Conservation (phyloP, 306 rosid species). For the Hippophae rhamnoides region DNA sequence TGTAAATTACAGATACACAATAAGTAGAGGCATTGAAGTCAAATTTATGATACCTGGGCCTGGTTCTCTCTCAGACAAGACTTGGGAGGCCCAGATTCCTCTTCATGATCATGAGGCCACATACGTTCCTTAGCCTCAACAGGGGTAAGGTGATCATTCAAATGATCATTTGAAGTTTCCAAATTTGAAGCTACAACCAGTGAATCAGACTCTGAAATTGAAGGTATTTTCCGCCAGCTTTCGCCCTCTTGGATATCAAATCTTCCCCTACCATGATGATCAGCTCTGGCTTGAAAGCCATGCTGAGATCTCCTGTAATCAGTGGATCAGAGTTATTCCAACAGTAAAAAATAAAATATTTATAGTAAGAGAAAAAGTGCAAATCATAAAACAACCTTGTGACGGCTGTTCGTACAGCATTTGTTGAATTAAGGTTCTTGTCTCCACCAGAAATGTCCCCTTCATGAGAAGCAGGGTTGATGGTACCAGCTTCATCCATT, state of each 20-base stretch:
- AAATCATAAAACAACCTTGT: constrained; percentile 55
- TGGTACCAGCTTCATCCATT: constrained; percentile 30
- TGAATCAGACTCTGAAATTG: constrained; percentile 31
- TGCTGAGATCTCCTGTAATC: constrained; percentile 50
- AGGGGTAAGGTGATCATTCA: constrained; percentile 40
- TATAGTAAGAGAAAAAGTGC: constrained; percentile 22
- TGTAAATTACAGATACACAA: constrained; percentile 19
- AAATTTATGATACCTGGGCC: constrained; percentile 55
- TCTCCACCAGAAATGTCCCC: constrained; percentile 32
- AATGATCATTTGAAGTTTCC: constrained; percentile 32
- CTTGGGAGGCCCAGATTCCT: constrained; percentile 33
- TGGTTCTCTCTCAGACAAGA: constrained; percentile 39
- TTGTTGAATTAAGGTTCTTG: constrained; percentile 29
- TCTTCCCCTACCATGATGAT: constrained; percentile 47
- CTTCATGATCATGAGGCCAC: constrained; percentile 37
- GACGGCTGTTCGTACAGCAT: constrained; percentile 27
- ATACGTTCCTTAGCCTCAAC: constrained; percentile 32
- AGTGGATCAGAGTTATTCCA: constrained; percentile 25
- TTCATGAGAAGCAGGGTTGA: constrained; percentile 34
- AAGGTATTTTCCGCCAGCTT: constrained; percentile 47
- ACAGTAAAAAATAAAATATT: constrained; percentile 10
- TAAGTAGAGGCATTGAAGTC: constrained; percentile 15
- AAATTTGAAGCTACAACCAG: constrained; percentile 25
- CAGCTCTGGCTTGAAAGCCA: constrained; percentile 52
- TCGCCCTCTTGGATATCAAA: constrained; percentile 44